Base-by-base conservation (phyloP, 129 eudicot species). In the Kitagawia praeruptora region DNA sequence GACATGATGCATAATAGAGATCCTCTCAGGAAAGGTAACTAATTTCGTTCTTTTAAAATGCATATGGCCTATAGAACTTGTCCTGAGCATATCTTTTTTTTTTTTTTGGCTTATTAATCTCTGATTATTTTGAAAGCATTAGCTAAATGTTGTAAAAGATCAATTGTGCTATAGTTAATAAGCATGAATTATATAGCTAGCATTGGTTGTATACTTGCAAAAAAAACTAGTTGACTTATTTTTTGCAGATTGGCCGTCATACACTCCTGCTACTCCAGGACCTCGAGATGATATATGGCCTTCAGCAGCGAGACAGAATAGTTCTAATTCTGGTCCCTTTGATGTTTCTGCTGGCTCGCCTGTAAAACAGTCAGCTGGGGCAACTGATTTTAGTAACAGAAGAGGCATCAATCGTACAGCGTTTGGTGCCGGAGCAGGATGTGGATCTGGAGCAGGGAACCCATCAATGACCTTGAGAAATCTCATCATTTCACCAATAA, bases 231-330 rank as follows among this genome's bases (percentile, higher is more conserved):
- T 90, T 87, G 79, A 90, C 96, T 92, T 87, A 95, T 81, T 83
- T 85, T 81, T 87, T 77, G 91, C 97, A 95, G 99, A 92, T 89
- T 88, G 97, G 90, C 86, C 88, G 90, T 88, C 86, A 82, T 53
- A 76, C 91, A 90, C 97, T 89, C 99, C 99, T 82, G 93, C 89
- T 77, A 95, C 99, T 86, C 97, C 99, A 95, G 99, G 99, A 81
- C 94, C 96, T 48, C 90, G 90, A 76, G 96, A 46, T 46, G 49
- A 90, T 70, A 82, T 89, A 61, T 95, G 99, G 99, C 91, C 89
- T 40, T 80, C 87, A 77, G 83, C 87, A 61, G 83, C 91, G 42
- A 86, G 99, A 85, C 97, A 92, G 80, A 88, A 86, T 84, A 88
- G 90, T 81, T 82, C 93, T 5, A 89, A 86, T 80, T 89, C 97